A percentile compares a stretch with the other conserved stretches of the same genome.
phyloP scores from a whole-genome alignment of 1,284 basidiomycete species.

The Puccinia horiana region DNA sequence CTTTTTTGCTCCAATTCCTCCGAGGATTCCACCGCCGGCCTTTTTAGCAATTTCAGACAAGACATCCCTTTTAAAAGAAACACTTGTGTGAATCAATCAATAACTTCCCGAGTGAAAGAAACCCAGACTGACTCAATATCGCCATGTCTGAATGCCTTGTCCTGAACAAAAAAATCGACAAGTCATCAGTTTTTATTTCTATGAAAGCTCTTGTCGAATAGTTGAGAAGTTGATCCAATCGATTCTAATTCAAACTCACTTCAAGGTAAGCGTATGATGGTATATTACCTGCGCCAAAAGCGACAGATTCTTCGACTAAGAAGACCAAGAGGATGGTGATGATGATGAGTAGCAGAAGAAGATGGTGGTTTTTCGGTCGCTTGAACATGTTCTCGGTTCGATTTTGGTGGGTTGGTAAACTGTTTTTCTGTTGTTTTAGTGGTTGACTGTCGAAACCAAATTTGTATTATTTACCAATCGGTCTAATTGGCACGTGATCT shows the following conservation, averaged over 20 bases:
- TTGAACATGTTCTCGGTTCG: background rate
- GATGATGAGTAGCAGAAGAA: slow-evolving; percentile 7
- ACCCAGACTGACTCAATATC: slow-evolving; percentile 52
- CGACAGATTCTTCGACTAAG: slow-evolving; percentile 24
- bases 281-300: slow-evolving; percentile 55
- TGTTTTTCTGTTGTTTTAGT: background rate
- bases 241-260: slow-evolving; percentile 38
- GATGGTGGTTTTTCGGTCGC: background rate
- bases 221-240: background rate
- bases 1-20: slow-evolving; percentile 51
- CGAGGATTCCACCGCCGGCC: slow-evolving; percentile 48
- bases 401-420: too few species aligned
- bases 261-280: slow-evolving; percentile 52
- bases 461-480: background rate
- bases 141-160: slow-evolving; percentile 53
- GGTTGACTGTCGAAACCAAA: too few species aligned
- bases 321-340: slow-evolving; percentile 40
- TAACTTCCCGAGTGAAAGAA: background rate
- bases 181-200: background rate
- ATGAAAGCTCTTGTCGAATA: background rate
- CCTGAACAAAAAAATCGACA: background rate
- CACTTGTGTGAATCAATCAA: background rate
- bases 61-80: slow-evolving; percentile 51
- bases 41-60: slow-evolving; percentile 52
- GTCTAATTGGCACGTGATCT: background rate